A percentile compares a stretch with the other conserved stretches of the same genome.
Conservation (phyloP, 2,329 filamentous ascomycete genomes). For the Ceratocystis variospora region DNA sequence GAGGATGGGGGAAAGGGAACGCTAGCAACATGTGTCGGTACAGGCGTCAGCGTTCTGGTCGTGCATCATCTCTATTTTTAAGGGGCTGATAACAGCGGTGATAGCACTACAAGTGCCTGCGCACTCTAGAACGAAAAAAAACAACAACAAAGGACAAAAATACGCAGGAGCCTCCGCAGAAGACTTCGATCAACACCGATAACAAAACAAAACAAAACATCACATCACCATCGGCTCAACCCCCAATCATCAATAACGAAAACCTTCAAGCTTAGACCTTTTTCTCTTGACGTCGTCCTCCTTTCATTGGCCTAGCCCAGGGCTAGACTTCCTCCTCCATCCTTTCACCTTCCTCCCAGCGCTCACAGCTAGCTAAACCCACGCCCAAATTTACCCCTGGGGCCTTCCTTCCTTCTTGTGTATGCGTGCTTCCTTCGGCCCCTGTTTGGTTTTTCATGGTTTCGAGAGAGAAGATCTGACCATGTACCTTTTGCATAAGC, state of each 20-base stretch:
- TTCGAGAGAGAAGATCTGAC: neutral
- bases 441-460: neutral
- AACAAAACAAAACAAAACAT: neutral
- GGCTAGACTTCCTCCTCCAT: neutral
- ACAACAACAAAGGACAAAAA: no score
- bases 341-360: no score
- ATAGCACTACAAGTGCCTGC: no score
- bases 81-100: no score
- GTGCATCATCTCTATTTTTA: no score
- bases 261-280: neutral
- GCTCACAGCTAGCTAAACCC: neutral
- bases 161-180: no score
- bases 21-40: no score
- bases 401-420: neutral
- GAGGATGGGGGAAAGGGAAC: no score
- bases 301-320: neutral
- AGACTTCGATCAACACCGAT: no score
- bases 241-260: neutral
- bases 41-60: no score
- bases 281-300: neutral
- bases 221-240: neutral
- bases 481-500: conserved; percentile 2
- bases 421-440: neutral
- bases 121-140: no score
- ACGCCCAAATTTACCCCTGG: conserved; percentile 6